Evolutionary conservation across 331 rosid genomes (phyloP).

Genomic region (Malus hybrid): DNA sequence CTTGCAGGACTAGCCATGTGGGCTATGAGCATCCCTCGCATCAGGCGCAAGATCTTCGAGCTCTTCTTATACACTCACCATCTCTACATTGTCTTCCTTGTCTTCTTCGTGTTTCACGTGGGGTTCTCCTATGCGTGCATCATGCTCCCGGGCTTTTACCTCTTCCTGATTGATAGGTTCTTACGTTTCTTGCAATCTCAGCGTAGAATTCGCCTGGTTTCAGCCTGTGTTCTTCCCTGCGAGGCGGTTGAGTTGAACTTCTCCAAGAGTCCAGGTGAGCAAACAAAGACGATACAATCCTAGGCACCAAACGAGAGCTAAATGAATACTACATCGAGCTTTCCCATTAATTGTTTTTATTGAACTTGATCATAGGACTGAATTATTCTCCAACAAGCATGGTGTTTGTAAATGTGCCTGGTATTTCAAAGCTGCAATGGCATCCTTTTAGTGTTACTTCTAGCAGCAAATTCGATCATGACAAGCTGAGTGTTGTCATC

Average conservation of each 20-base stretch:
- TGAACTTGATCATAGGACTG: conserved; percentile 20
- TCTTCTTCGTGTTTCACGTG: conserved; percentile 57
- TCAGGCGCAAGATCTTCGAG: conserved; percentile 33
- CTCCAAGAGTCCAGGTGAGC: conserved; percentile 38
- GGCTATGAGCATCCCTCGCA: too few relatives aligned
- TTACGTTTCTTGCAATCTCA: conserved; percentile 55
- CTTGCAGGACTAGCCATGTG: too few relatives aligned
- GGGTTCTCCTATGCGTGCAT: conserved; percentile 45
- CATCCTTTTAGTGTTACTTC: conserved; percentile 65
- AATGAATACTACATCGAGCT: background rate
- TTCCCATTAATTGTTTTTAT: background rate
- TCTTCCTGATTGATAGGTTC: conserved; percentile 45
- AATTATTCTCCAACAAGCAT: conserved; percentile 51
- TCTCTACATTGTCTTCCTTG: conserved; percentile 43
- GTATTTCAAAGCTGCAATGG: conserved; percentile 69
- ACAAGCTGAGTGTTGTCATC: conserved; percentile 37
- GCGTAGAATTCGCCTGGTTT: conserved; percentile 19
- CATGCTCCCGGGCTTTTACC: conserved; percentile 53
- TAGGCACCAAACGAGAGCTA: background rate
- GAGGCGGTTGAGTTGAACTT: conserved; percentile 50
- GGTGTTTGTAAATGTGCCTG: conserved; percentile 48
- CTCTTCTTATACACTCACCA: conserved; percentile 50
- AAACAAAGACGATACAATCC: background rate
- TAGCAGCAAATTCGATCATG: conserved; percentile 30
- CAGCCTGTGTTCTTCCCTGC: conserved; percentile 53